Evolutionary conservation across 164 flowering plant species (phyloP).

Genomic region (Annona cherimola): DNA sequence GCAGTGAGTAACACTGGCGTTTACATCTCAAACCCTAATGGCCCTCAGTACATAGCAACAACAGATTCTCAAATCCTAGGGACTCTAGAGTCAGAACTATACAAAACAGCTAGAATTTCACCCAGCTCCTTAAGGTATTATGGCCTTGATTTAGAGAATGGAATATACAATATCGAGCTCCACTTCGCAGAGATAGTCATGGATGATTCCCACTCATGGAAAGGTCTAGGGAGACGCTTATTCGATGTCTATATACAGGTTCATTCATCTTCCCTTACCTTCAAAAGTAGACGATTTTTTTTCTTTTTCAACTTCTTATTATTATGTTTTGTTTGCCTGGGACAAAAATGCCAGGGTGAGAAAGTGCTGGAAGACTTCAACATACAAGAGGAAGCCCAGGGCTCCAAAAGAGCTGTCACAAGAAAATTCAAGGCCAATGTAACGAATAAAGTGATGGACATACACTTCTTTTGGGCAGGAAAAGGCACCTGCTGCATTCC

Average conservation of each 20-base stretch:
- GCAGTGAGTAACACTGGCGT: slow-evolving; percentile 43
- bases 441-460: slow-evolving; percentile 45
- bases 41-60: slow-evolving; percentile 24
- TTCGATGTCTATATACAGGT: slow-evolving; percentile 60
- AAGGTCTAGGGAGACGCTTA: slow-evolving; percentile 50
- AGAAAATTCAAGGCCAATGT: slow-evolving; percentile 20
- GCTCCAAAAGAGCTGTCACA: slow-evolving; percentile 21
- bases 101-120: slow-evolving; percentile 44
- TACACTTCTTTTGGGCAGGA: slow-evolving; percentile 72
- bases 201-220: slow-evolving; percentile 40
- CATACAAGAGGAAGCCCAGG: slow-evolving; percentile 37
- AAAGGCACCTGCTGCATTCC: slow-evolving; percentile 72
- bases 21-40: slow-evolving; percentile 37
- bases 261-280: neutral
- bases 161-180: slow-evolving; percentile 38
- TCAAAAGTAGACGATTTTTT: neutral
- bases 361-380: slow-evolving; percentile 35
- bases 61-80: slow-evolving; percentile 37
- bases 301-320: neutral
- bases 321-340: neutral
- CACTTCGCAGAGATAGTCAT: slow-evolving; percentile 52
- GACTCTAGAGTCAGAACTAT: slow-evolving; percentile 44
- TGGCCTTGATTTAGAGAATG: slow-evolving; percentile 40
- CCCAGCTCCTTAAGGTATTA: slow-evolving; percentile 47
- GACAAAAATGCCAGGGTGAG: slow-evolving; percentile 21